Evolutionary conservation across 2,329 filamentous ascomycete genomes (phyloP).

Genomic region (Monosporascus sp.): DNA sequence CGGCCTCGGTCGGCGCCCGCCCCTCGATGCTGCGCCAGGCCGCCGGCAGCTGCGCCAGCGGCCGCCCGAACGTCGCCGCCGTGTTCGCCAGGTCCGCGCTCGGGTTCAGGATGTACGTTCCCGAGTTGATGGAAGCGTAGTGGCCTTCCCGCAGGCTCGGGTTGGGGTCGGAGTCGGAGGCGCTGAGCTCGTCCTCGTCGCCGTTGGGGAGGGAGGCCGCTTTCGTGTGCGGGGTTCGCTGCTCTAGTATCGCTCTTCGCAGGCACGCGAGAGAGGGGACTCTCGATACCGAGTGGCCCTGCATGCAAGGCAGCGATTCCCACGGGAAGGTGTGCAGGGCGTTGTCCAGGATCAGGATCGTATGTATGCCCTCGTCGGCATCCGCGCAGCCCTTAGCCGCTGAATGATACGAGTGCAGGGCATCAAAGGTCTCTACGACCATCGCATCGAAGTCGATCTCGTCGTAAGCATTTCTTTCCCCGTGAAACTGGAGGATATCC

Average conservation of each 20-base stretch:
- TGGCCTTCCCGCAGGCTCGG: conserved; percentile 40
- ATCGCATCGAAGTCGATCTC: conserved; percentile 95
- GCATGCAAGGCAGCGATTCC: conserved; percentile 88
- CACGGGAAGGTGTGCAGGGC: conserved; percentile 87
- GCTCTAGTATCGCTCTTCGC: conserved; percentile 65
- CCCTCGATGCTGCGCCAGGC: conserved; percentile 68
- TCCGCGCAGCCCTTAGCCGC: conserved; percentile 34
- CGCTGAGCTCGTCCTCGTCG: conserved; percentile 5
- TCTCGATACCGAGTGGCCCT: conserved; percentile 72
- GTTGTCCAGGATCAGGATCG: conserved; percentile 87
- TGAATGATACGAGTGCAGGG: conserved; percentile 71
- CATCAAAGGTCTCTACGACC: conserved; percentile 81
- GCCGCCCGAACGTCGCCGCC: conserved; percentile 64
- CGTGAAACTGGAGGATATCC: conserved; percentile 93
- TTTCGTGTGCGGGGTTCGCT: conserved; percentile 15
- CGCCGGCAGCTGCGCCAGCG: conserved; percentile 59
- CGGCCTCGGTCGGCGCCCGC: conserved; percentile 66
- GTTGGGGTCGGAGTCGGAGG: conserved; percentile 9
- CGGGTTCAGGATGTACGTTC: conserved; percentile 85
- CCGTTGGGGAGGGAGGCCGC: conserved; percentile 4
- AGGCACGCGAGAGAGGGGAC: conserved; percentile 83
- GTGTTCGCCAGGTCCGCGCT: conserved; percentile 77
- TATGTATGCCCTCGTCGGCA: conserved; percentile 53
- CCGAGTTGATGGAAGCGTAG: conserved; percentile 48
- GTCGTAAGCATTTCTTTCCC: conserved; percentile 93